Evolutionary conservation across 1,284 basidiomycete genomes (phyloP).

Genomic region (Somion occarium): DNA sequence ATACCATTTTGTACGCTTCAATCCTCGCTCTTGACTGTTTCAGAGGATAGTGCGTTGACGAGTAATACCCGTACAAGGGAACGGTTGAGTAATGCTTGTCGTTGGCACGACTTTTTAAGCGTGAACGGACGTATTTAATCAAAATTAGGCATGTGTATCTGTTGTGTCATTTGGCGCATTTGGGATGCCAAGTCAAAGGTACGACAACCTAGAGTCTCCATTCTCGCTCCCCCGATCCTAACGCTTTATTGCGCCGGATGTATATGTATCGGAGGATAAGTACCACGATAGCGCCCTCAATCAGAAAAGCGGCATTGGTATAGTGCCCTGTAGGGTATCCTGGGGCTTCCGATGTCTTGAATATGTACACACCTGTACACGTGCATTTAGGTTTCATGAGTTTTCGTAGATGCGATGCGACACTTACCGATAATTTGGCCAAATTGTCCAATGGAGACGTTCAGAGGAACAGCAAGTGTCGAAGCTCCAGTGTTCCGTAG

Average conservation of each 20-base stretch:
- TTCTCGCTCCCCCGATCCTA: conserved; percentile 12
- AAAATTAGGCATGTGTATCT: too few relatives aligned
- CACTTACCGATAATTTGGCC: conserved; percentile 32
- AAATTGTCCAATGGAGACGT: conserved; percentile 31
- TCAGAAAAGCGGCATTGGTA: conserved; percentile 31
- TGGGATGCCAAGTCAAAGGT: too few relatives aligned
- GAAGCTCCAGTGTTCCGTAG: conserved; percentile 27
- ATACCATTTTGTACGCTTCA: too few relatives aligned
- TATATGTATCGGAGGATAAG: conserved; percentile 19
- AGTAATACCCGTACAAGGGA: too few relatives aligned
- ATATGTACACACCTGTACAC: conserved; percentile 32
- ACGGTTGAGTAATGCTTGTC: too few relatives aligned
- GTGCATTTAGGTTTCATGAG: neutral
- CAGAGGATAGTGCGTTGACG: too few relatives aligned
- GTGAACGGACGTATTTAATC: too few relatives aligned
- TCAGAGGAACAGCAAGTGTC: conserved; percentile 33
- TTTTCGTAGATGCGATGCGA: neutral
- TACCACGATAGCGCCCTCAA: conserved; percentile 19
- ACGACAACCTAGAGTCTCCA: conserved; percentile 17
- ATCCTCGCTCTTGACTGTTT: too few relatives aligned
- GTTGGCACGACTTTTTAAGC: too few relatives aligned
- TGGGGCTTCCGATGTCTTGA: conserved; percentile 29
- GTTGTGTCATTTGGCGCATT: too few relatives aligned
- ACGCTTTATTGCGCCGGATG: conserved; percentile 14
- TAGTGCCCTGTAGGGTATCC: conserved; percentile 34